Evolutionary conservation across 2,329 filamentous ascomycete species (phyloP), one percentile per base, ranked within the genome.

Genomic region (Stenocarpella maydis): DNA sequence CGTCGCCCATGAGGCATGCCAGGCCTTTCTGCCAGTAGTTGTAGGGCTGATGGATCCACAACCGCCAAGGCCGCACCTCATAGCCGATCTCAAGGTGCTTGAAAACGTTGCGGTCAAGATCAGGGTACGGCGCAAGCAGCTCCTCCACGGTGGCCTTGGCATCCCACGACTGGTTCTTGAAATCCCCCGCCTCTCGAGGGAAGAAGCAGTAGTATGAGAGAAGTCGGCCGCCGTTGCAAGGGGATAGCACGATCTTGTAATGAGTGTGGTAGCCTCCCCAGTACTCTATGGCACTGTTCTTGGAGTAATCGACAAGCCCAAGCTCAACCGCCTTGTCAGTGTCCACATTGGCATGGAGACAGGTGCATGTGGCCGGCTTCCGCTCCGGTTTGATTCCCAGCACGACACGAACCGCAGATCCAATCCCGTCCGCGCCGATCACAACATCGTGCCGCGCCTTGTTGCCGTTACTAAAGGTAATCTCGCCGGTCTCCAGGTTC

Each of bases 251-350:
- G 7, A 52, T 31, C 49, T 52, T 52, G 26, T 52, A 52, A 8
- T 52, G 49, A 52, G 49, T 52, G 49, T 52, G 24, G 15, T 52
- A 52, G 49, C 49, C 49, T 3, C 49, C 49, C 49, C 49, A 52
- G 4, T 52, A 52, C n/a, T 52, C 49, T 52, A 52, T 52, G 24
- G 49, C 49, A 17, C 49, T 52, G 49, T 52, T 52, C 49, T 52
- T 28, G 26, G 49, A 52, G 49, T 52, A 52, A 52, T 52, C 49
- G 15, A 52, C 24, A 28, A 52, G 49, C 19, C 49, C 49, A 31
- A 12, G 49, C 19, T 52, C 9, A 12, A 52, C 49, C 19, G 49
- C 49, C 49, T 31, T 52, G 15, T 28, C 26, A 31, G 49, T 52
- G 49, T 31, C 49, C 17, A 52, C 49, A 5, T 52, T 52, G 24